Conservation (phyloP, 208 protist genomes). For the Herpetomonas tarakana region DNA sequence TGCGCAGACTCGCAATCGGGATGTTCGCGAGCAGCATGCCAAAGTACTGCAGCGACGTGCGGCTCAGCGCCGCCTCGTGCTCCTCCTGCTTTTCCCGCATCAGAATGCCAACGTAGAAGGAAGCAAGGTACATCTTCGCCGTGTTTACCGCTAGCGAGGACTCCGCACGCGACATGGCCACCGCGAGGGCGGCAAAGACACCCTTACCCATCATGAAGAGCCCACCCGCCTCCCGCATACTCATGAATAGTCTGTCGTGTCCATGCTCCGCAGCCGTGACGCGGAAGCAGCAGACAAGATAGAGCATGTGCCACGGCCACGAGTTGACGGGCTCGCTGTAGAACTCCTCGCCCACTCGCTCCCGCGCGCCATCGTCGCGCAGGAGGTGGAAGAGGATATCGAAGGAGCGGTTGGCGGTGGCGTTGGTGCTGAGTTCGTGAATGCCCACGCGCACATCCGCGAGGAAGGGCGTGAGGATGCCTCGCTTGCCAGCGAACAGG, state of each 20-base stretch:
- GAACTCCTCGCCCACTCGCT: constrained; percentile 46
- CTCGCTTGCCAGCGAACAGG: constrained; percentile 17
- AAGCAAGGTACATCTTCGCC: constrained; percentile 52
- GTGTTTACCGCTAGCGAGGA: constrained; percentile 35
- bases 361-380: constrained; percentile 14
- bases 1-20: constrained; percentile 45
- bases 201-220: constrained; percentile 63
- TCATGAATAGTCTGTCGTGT: constrained; percentile 32
- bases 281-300: constrained; percentile 63
- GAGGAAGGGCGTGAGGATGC: constrained; percentile 14
- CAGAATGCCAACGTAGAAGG: constrained; percentile 60
- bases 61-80: constrained; percentile 24
- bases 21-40: constrained; percentile 73
- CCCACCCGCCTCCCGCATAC: constrained; percentile 30
- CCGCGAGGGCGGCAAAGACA: constrained; percentile 63
- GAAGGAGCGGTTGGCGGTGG: neutral
- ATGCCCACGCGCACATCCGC: neutral
- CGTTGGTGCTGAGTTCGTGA: neutral
- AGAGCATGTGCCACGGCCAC: constrained; percentile 75
- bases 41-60: constrained; percentile 34
- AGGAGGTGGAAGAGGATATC: constrained; percentile 20
- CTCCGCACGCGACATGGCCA: constrained; percentile 57
- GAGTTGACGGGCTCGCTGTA: constrained; percentile 58
- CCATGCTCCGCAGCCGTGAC: constrained; percentile 47
- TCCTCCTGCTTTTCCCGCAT: constrained; percentile 31